Percentiles rank a stretch among this genome's conserved stretches.
Evolutionary conservation across 1,284 basidiomycete genomes (phyloP).

Genomic region (Puccinia polysora): DNA sequence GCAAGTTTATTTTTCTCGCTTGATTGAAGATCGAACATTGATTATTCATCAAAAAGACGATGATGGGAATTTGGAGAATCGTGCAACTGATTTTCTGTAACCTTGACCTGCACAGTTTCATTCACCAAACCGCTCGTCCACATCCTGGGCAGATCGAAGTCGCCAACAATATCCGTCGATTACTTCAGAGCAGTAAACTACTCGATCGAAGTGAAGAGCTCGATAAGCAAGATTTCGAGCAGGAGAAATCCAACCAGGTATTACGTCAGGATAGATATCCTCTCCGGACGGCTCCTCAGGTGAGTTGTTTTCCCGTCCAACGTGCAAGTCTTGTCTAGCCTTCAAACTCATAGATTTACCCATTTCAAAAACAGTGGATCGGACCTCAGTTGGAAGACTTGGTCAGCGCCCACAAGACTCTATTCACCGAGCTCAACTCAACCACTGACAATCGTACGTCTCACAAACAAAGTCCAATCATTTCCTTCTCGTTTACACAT

Average conservation of each 20-base stretch:
- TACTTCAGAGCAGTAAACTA: slow-evolving; percentile 68
- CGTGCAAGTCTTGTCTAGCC: too few relatives aligned
- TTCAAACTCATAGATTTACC: background rate
- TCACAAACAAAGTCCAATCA: slow-evolving; percentile 24
- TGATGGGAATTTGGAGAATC: too few relatives aligned
- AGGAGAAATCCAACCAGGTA: slow-evolving; percentile 62
- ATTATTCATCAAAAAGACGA: too few relatives aligned
- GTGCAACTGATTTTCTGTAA: too few relatives aligned
- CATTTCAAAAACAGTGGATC: slow-evolving; percentile 58
- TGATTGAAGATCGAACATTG: background rate
- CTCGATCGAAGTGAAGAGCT: slow-evolving; percentile 60
- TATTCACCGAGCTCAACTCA: slow-evolving; percentile 76
- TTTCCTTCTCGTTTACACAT: slow-evolving; percentile 7
- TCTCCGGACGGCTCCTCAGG: slow-evolving; percentile 69
- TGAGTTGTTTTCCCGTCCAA: too few relatives aligned
- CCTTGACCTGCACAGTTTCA: too few relatives aligned
- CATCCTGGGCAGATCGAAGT: slow-evolving; percentile 79
- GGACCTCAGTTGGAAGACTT: slow-evolving; percentile 81
- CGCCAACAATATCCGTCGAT: slow-evolving; percentile 64
- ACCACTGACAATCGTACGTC: slow-evolving; percentile 60
- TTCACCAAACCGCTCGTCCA: slow-evolving; percentile 69
- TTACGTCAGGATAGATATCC: slow-evolving; percentile 74
- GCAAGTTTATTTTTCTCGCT: slow-evolving; percentile 10
- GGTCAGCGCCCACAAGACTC: slow-evolving; percentile 61
- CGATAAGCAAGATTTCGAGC: slow-evolving; percentile 62